Conservation (phyloP, 2,329 filamentous ascomycete species). For the Akanthomyces lecanii region DNA sequence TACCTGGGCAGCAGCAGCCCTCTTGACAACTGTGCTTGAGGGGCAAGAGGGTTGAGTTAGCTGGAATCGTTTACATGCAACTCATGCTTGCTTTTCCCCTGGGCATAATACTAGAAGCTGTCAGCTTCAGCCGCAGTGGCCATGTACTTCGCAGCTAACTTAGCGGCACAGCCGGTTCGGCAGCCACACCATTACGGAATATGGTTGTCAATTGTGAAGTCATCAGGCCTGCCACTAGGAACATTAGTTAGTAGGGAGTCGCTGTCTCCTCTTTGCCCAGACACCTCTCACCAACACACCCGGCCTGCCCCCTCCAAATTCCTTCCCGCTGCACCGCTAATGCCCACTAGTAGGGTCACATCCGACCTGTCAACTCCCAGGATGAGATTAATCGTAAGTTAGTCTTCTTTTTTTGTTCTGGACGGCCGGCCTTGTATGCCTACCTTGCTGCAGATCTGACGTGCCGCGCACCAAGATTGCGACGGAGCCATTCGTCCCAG, state of each 20-base stretch:
- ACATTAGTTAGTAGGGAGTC: not conserved
- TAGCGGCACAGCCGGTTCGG: not conserved
- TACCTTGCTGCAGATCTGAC: constrained; percentile 13
- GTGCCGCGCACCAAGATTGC: constrained; percentile 3
- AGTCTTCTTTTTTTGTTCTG: not conserved
- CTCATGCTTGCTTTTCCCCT: not conserved
- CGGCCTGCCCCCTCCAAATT: not conserved
- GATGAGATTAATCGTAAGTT: not conserved
- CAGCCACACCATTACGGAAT: not conserved
- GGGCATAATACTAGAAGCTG: not conserved
- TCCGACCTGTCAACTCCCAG: constrained; percentile 8
- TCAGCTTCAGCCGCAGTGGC: constrained; percentile 10
- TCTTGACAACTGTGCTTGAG: not conserved
- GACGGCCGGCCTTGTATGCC: not conserved
- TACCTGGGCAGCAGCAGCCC: constrained; percentile 1
- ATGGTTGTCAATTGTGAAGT: not conserved
- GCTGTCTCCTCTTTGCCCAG: not conserved
- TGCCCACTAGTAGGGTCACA: not conserved
- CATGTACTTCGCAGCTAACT: not conserved
- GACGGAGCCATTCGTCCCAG: not conserved
- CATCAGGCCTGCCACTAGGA: not conserved
- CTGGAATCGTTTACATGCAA: not conserved
- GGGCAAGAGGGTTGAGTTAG: not conserved
- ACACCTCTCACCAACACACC: not conserved
- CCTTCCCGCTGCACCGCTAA: not conserved